phyloP scores from a whole-genome alignment of 305 asterid species.

The Striga hermonthica region DNA sequence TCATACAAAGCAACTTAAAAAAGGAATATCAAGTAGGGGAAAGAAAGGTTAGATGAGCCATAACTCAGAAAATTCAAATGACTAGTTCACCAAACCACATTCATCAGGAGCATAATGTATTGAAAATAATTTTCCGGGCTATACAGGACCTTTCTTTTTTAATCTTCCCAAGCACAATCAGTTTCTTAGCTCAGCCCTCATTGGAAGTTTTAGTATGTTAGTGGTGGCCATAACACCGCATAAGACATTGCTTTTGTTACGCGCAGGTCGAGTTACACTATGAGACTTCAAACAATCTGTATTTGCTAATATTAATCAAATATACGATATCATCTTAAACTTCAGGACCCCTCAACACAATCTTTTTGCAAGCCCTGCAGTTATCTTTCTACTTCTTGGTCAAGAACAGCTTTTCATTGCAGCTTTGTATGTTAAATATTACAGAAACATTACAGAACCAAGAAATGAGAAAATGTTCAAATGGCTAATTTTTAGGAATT shows the following conservation, averaged over 20 bases:
- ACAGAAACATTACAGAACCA: background rate
- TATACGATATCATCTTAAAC: too few relatives aligned
- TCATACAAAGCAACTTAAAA: too few relatives aligned
- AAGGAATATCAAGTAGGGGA: constrained; percentile 1
- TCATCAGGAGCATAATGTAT: constrained; percentile 22
- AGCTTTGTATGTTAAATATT: background rate
- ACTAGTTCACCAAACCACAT: constrained; percentile 14
- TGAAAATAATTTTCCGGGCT: constrained; percentile 9
- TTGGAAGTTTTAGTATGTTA: constrained; percentile 1
- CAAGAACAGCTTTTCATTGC: background rate
- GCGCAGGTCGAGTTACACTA: too few relatives aligned
- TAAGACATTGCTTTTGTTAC: too few relatives aligned
- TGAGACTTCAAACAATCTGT: too few relatives aligned
- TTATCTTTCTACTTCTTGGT: constrained; percentile 4
- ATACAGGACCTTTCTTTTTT: constrained; percentile 10
- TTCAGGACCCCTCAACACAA: background rate
- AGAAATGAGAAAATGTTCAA: background rate
- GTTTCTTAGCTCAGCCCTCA: constrained; percentile 14
- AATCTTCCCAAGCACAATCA: constrained; percentile 20
- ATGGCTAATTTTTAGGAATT: background rate
- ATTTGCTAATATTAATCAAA: too few relatives aligned
- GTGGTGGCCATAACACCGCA: constrained; percentile 14
- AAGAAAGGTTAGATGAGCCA: constrained; percentile 2
- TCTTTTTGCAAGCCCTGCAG: constrained; percentile 15
- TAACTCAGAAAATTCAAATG: background rate